Evolutionary conservation across 2,329 filamentous ascomycete genomes (phyloP), one percentile per base, ranked within the genome.

Genomic region (Ascochyta fabae): DNA sequence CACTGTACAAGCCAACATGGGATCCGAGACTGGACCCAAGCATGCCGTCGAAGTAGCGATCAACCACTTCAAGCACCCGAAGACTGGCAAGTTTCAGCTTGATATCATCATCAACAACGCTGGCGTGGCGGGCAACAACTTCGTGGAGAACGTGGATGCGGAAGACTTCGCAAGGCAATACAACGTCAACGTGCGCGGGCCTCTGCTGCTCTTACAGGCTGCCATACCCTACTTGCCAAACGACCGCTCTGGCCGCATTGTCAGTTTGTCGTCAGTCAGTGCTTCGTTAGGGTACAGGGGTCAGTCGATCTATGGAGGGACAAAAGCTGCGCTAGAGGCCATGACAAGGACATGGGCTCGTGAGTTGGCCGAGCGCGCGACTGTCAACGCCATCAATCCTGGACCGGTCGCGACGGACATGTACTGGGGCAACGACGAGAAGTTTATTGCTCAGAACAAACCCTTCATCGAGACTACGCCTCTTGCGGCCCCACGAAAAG

Each of bases 31-130:
- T 6, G 87, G 87, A 1, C 86, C 88, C 2, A 78, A 81, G 6
- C 77, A 83, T 38, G 81, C 92, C 47, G 75, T 92, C 62, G 76
- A 79, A 23, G 81, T 82, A 0, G 82, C 86, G 5, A 82, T 84
- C 64, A 80, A 85, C 61, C 79, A 86, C 68, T 87, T 90, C 75
- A 71, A 81, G 8, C 73, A 75, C 60, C 80, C 83, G 26, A 80
- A 82, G 65, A 81, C 77, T 59, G 75, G 76, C 56, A 79, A 80
- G 51, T 85, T 92, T 71, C 85, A 88, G 67, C 83, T 96, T 68
- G 91, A 96, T 77, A 91, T 96, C 58, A 80, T 96, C 48, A 80
- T 96, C 80, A 96, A 96, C 83, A 96, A 96, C 74, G 92, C 92
- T 27, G 92, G 91, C 24, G 79, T 85, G 3, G 77, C 81, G 10